Evolutionary conservation across 345 rosid species (phyloP).

Genomic region (Eucalyptus dawsonii): DNA sequence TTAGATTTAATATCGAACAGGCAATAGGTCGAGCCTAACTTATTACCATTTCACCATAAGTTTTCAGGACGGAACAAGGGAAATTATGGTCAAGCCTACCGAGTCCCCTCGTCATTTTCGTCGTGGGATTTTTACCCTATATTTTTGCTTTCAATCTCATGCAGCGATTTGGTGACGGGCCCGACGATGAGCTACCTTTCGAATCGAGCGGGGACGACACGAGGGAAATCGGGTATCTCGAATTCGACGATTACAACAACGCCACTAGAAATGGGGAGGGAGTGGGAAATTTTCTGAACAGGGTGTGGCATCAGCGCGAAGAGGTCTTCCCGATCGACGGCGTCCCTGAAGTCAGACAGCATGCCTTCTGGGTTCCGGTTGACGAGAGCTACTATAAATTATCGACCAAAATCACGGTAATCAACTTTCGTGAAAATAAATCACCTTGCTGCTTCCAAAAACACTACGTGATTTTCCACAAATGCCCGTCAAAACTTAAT

Average conservation of each 20-base stretch:
- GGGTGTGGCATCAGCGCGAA: slow-evolving; percentile 69
- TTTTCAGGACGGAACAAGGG: neutral
- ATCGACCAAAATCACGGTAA: slow-evolving; percentile 34
- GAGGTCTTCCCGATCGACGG: slow-evolving; percentile 60
- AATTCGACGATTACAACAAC: slow-evolving; percentile 19
- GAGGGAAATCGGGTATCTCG: slow-evolving; percentile 36
- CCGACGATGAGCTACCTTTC: slow-evolving; percentile 33
- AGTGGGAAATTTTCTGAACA: slow-evolving; percentile 35
- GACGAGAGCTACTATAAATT: slow-evolving; percentile 21
- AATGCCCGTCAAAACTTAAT: neutral
- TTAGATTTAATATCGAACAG: neutral
- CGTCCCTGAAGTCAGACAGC: slow-evolving; percentile 50
- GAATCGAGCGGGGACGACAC: slow-evolving; percentile 68
- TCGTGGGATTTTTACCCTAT: neutral
- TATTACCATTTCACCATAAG: neutral
- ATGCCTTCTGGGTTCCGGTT: slow-evolving; percentile 63
- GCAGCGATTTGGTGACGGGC: slow-evolving; percentile 53
- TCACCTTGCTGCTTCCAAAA: neutral
- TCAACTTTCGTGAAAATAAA: neutral
- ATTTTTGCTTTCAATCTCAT: neutral
- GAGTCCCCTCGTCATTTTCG: neutral
- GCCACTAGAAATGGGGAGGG: neutral
- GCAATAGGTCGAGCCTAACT: neutral
- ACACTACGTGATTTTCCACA: neutral
- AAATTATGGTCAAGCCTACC: neutral